Conservation (phyloP, 2,329 filamentous ascomycete genomes). For the Aureobasidium sp. region DNA sequence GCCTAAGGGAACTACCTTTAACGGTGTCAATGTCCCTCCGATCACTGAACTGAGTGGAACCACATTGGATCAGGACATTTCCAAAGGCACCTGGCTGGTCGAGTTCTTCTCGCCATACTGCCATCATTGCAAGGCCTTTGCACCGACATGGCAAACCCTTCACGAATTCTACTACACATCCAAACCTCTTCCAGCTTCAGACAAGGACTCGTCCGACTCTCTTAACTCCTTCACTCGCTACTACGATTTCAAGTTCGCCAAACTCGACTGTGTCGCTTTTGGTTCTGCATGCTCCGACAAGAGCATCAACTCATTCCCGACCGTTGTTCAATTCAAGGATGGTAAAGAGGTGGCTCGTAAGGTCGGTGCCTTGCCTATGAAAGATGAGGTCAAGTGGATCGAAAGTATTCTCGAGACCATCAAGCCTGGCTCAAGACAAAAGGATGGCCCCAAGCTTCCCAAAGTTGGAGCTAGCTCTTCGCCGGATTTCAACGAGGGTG, state of each 20-base stretch:
- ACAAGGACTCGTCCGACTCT: slow-evolving; percentile 39
- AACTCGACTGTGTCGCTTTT: slow-evolving; percentile 77
- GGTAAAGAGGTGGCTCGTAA: slow-evolving; percentile 60
- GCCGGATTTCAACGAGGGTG: slow-evolving; percentile 30
- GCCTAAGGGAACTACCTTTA: slow-evolving; percentile 50
- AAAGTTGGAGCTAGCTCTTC: slow-evolving; percentile 54
- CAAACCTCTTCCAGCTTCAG: slow-evolving; percentile 53
- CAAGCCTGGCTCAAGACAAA: slow-evolving; percentile 72
- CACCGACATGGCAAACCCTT: slow-evolving; percentile 80
- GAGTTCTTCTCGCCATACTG: slow-evolving; percentile 47
- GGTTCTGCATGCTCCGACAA: slow-evolving; percentile 68
- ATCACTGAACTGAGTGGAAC: slow-evolving; percentile 53
- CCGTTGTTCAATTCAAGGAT: slow-evolving; percentile 72
- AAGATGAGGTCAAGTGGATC: slow-evolving; percentile 59
- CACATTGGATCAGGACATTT: slow-evolving; percentile 51
- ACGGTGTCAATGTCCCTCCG: slow-evolving; percentile 59
- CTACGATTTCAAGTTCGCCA: slow-evolving; percentile 85
- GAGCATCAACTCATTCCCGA: slow-evolving; percentile 64
- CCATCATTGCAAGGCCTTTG: slow-evolving; percentile 69
- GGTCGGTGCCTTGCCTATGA: slow-evolving; percentile 61
- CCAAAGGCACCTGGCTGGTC: slow-evolving; percentile 56
- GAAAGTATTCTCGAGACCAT: slow-evolving; percentile 71
- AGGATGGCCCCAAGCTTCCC: slow-evolving; percentile 60
- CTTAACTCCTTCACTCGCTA: slow-evolving; percentile 67
- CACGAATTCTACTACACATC: slow-evolving; percentile 96